Conservation (phyloP, 23 red algal genomes). For the Gracilaria gracilis region DNA sequence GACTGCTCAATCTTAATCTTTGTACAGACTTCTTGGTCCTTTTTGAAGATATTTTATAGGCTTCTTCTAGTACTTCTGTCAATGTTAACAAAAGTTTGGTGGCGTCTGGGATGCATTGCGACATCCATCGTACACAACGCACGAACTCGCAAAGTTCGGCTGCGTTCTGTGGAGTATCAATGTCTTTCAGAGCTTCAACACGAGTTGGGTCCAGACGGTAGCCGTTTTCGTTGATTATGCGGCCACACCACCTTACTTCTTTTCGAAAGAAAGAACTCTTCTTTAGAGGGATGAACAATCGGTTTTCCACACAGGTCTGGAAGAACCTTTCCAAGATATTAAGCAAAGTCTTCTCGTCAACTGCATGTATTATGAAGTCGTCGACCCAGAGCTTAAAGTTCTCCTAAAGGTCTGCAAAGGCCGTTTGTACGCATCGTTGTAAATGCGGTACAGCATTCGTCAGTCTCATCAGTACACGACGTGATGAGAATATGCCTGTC, state of each 20-base stretch:
- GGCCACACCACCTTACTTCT: conserved; percentile 36
- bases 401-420: conserved; percentile 9
- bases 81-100: background rate
- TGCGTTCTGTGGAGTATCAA: conserved; percentile 25
- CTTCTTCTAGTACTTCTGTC: conserved; percentile 18
- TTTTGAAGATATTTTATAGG: background rate
- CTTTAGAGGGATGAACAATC: conserved; percentile 3
- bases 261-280: conserved; percentile 28
- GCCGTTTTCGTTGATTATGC: conserved; percentile 21
- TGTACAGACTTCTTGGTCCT: conserved; percentile 2
- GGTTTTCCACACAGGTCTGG: background rate
- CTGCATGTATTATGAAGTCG: conserved; percentile 36
- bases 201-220: conserved; percentile 28
- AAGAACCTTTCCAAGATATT: conserved; percentile 3
- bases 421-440: background rate
- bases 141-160: conserved; percentile 44
- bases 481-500: background rate
- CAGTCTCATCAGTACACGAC: conserved; percentile 19
- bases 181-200: background rate
- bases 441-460: conserved; percentile 43
- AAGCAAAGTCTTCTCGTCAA: conserved; percentile 3
- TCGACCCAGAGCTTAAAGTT: conserved; percentile 45
- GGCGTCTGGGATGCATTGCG: conserved; percentile 6
- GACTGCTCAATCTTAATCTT: background rate
- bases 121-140: conserved; percentile 41